Conservation (phyloP, 257 asterid species). For the Apocynum venetum region DNA sequence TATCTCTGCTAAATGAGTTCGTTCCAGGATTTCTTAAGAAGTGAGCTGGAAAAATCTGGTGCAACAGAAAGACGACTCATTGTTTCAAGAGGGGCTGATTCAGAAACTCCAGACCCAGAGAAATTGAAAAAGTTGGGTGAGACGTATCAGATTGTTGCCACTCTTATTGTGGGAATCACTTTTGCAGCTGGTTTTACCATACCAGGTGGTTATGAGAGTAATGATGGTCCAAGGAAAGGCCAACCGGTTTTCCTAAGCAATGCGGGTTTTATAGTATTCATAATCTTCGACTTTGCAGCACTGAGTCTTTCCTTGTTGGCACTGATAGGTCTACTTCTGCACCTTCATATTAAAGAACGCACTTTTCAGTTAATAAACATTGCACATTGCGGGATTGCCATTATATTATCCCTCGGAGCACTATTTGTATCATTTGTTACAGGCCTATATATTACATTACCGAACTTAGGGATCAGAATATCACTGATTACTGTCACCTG, state of each 20-base stretch:
- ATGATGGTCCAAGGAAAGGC: not conserved
- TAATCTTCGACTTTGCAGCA: conserved; percentile 8
- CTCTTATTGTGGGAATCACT: conserved; percentile 10
- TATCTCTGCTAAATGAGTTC: not conserved
- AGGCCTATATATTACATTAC: conserved; percentile 4
- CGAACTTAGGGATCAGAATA: not conserved
- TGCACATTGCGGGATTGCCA: no score
- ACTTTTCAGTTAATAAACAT: rapidly evolving
- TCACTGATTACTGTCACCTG: not conserved
- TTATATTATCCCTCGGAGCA: not conserved
- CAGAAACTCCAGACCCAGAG: no score
- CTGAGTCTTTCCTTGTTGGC: not conserved
- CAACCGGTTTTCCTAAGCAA: conserved; percentile 8
- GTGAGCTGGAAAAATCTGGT: not conserved
- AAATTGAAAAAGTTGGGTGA: not conserved
- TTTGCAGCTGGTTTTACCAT: conserved; percentile 24
- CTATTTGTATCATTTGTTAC: conserved; percentile 13
- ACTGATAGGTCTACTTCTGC: not conserved
- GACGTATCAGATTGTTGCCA: conserved; percentile 12
- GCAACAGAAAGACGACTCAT: not conserved
- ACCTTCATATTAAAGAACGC: not conserved
- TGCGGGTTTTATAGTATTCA: conserved; percentile 10
- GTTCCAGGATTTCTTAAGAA: not conserved
- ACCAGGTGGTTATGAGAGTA: conserved; percentile 18
- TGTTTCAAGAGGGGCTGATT: no score